A percentile compares a stretch with the other conserved stretches of the same genome.
These are phyloP conservation scores for Metarhizium album DNA, from an alignment of 2,329 filamentous ascomycete genomes.

Conservation along the genomic window DNA sequence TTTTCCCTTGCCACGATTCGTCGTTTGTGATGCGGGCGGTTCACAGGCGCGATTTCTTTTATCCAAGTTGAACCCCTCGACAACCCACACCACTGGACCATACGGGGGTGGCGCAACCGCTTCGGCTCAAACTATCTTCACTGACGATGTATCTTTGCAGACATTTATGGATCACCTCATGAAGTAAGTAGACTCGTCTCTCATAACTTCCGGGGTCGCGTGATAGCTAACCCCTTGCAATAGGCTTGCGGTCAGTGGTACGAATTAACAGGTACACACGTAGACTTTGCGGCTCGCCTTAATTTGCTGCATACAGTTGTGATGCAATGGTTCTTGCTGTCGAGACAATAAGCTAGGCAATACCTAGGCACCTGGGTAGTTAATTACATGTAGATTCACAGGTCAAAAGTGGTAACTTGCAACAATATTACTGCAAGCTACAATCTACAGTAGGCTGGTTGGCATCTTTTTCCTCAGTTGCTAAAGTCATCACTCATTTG, in stretches of 20 bases:
- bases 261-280: conserved; percentile 35
- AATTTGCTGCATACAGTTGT: not conserved
- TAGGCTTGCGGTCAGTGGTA: conserved; percentile 52
- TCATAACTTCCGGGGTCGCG: not conserved
- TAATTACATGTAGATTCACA: not conserved
- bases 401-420: no score
- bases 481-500: no score
- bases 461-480: no score
- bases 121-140: conserved; percentile 96
- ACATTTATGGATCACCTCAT: conserved; percentile 99
- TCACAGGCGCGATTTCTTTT: conserved; percentile 95
- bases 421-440: not conserved
- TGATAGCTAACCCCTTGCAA: conserved; percentile 8
- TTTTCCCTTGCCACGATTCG: conserved; percentile 96
- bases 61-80: conserved; percentile 94
- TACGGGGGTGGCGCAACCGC: conserved; percentile 81
- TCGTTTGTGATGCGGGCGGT: conserved; percentile 96
- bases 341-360: not conserved
- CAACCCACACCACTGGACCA: conserved; percentile 85
- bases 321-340: not conserved
- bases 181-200: conserved; percentile 52
- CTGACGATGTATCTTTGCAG: conserved; percentile 93
- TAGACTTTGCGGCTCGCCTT: not conserved
- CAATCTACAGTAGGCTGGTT: no score
- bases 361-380: no score